Conservation (phyloP, 1,139 yeast species). For the Ashbya aceris region DNA sequence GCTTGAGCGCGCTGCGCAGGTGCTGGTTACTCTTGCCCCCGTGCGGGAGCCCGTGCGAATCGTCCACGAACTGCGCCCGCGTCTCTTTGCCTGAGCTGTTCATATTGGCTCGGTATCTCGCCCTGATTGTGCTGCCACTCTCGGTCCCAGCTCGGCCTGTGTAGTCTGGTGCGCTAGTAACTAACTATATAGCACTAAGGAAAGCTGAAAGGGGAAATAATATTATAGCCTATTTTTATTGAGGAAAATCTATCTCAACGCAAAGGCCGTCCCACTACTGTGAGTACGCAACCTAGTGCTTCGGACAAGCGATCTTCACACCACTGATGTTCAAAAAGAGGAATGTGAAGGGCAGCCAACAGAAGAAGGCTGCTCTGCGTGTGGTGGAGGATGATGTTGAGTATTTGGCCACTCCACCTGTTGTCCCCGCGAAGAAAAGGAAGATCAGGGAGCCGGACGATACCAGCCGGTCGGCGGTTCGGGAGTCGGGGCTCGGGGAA, state of each 20-base stretch:
- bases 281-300: too few relatives aligned
- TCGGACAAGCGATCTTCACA: too few relatives aligned
- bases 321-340: conserved; percentile 28
- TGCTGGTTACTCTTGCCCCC: conserved; percentile 25
- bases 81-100: conserved; percentile 12
- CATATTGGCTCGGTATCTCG: neutral
- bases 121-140: too few relatives aligned
- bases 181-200: too few relatives aligned
- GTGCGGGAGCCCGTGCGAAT: conserved; percentile 14
- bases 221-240: too few relatives aligned
- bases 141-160: too few relatives aligned
- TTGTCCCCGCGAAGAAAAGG: neutral
- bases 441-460: neutral
- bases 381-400: neutral
- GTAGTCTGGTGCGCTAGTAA: too few relatives aligned
- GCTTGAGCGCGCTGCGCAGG: conserved; percentile 24
- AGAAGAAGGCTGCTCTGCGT: neutral
- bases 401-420: conserved; percentile 10
- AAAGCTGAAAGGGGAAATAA: too few relatives aligned
- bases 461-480: too few relatives aligned
- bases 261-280: too few relatives aligned
- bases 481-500: too few relatives aligned
- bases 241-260: too few relatives aligned
- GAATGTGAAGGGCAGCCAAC: conserved; percentile 11
- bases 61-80: conserved; percentile 25